Evolutionary conservation across 257 asterid species (phyloP).

Genomic region (Solanum stenotomum): DNA sequence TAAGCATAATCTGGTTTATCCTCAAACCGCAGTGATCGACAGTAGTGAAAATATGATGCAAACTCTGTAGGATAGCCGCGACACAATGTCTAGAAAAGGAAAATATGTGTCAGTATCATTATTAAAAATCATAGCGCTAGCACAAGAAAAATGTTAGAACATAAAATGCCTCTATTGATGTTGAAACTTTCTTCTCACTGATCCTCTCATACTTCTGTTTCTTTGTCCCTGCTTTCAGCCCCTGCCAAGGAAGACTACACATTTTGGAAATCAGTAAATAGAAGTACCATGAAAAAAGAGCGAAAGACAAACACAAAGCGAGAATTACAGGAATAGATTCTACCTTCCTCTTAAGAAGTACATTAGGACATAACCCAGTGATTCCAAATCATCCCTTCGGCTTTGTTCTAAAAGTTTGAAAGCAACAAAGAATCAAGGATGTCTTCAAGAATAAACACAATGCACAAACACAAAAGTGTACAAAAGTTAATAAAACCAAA

Average conservation of each 20-base stretch:
- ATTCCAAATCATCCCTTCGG: conserved; percentile 92
- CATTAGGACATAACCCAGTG: conserved; percentile 92
- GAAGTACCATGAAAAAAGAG: not conserved
- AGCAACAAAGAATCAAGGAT: conserved; percentile 12
- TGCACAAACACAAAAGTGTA: conserved; percentile 1
- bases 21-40: conserved; percentile 77
- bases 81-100: conserved; percentile 46
- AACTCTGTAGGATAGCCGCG: conserved; percentile 79
- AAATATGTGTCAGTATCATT: conserved; percentile 4
- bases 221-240: conserved; percentile 90
- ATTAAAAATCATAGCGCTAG: not conserved
- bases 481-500: not conserved
- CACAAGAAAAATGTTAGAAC: not conserved
- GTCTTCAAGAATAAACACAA: not conserved
- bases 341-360: conserved; percentile 92
- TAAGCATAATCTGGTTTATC: conserved; percentile 80
- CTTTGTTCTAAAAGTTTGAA: conserved; percentile 62
- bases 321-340: not conserved
- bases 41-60: conserved; percentile 82
- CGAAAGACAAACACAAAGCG: not conserved
- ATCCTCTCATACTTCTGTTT: conserved; percentile 86
- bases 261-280: conserved; percentile 22
- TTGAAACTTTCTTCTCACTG: conserved; percentile 80
- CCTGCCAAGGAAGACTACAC: conserved; percentile 92
- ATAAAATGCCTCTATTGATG: conserved; percentile 71